These are phyloP conservation scores for Stellera chamaejasme DNA, from an alignment of 345 rosid species.

Conservation along the genomic window DNA sequence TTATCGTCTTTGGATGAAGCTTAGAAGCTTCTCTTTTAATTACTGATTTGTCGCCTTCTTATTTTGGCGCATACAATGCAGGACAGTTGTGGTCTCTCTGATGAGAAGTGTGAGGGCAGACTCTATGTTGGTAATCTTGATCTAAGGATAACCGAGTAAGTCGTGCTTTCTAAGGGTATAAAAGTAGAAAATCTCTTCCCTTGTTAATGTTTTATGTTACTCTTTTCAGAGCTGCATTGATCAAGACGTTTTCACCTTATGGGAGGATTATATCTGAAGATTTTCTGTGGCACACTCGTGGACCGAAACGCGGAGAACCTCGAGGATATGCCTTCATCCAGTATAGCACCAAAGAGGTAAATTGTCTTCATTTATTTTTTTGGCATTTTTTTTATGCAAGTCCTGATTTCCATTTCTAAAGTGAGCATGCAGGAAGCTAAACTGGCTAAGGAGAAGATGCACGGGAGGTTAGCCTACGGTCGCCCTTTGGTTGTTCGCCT, in stretches of 20 bases:
- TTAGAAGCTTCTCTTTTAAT: too few relatives aligned
- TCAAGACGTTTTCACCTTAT: conserved; percentile 85
- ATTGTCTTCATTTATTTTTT: conserved; percentile 18
- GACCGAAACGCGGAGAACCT: conserved; percentile 88
- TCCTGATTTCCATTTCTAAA: conserved; percentile 62
- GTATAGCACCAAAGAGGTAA: conserved; percentile 76
- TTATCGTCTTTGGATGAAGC: too few relatives aligned
- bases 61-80: conserved; percentile 18
- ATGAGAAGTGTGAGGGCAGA: conserved; percentile 65
- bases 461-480: conserved; percentile 84
- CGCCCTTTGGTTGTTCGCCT: conserved; percentile 78
- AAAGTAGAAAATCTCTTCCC: not conserved
- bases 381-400: conserved; percentile 13
- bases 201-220: not conserved
- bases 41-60: too few relatives aligned
- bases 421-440: conserved; percentile 98
- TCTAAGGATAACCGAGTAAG: conserved; percentile 85
- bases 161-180: not conserved
- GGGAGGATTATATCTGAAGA: conserved; percentile 86
- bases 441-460: conserved; percentile 93
- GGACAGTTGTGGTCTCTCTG: conserved; percentile 41
- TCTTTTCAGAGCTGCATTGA: conserved; percentile 61
- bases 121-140: conserved; percentile 82
- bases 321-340: conserved; percentile 83
- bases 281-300: conserved; percentile 89